These are phyloP conservation scores for Psidium guajava DNA, from an alignment of 345 rosid genomes.

Conservation along the genomic window DNA sequence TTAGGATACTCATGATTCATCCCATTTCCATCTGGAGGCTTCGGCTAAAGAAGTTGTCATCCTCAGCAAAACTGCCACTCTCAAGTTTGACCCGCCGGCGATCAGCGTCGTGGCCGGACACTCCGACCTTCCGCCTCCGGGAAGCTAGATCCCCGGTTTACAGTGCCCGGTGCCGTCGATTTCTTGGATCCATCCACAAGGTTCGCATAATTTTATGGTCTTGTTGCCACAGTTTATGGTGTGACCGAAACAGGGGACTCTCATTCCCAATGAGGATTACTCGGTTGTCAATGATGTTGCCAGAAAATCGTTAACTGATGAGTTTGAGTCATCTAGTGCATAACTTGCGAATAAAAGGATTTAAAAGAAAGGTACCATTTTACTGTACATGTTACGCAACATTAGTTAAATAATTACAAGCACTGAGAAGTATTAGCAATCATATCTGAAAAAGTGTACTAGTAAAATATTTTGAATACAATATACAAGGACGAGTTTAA, in stretches of 20 bases:
- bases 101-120: not conserved
- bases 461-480: not conserved
- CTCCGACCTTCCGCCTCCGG: not conserved
- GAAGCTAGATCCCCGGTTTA: not conserved
- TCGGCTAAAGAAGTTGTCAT: not conserved
- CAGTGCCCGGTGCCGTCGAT: fast-evolving
- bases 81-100: not conserved
- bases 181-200: not conserved
- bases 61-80: not conserved
- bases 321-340: not conserved
- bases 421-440: not conserved
- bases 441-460: not conserved
- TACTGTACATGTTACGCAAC: not conserved
- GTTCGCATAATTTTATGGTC: not conserved
- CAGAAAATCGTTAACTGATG: too few species aligned
- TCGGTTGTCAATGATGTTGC: not conserved
- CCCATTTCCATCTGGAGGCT: not conserved
- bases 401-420: not conserved
- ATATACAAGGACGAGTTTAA: not conserved
- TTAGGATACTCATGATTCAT: not conserved
- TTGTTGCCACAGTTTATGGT: too few species aligned
- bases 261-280: too few species aligned
- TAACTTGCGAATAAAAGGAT: not conserved
- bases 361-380: not conserved
- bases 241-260: not conserved